These are phyloP conservation scores for Sophora flavescens DNA, from an alignment of 306 rosid species.

Conservation along the genomic window DNA sequence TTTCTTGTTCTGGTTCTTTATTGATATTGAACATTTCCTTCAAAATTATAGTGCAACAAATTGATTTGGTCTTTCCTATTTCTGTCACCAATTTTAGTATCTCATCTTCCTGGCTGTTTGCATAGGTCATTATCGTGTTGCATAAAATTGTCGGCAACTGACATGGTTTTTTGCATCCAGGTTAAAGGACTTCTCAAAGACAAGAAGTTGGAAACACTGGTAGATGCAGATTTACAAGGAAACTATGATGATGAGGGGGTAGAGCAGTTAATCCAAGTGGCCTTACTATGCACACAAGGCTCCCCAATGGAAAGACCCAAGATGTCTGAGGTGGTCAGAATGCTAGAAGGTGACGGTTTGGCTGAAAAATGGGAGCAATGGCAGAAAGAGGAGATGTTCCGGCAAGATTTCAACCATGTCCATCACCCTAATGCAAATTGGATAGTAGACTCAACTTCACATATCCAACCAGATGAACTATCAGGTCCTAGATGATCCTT, in stretches of 20 bases:
- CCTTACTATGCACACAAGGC: slow-evolving; percentile 87
- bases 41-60: slow-evolving; percentile 14
- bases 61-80: slow-evolving; percentile 10
- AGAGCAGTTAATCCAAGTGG: slow-evolving; percentile 87
- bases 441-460: slow-evolving; percentile 81
- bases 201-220: slow-evolving; percentile 75
- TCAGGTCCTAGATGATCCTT: slow-evolving; percentile 86
- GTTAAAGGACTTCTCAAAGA: slow-evolving; percentile 87
- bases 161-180: slow-evolving; percentile 54
- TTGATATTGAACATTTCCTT: neutral
- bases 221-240: slow-evolving; percentile 77
- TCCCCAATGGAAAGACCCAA: slow-evolving; percentile 84
- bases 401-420: slow-evolving; percentile 59
- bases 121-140: neutral
- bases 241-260: slow-evolving; percentile 67
- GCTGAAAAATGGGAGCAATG: slow-evolving; percentile 94
- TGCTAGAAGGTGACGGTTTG: slow-evolving; percentile 96
- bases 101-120: neutral
- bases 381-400: slow-evolving; percentile 84
- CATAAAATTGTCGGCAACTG: slow-evolving; percentile 17
- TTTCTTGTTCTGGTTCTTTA: neutral
- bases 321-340: slow-evolving; percentile 94
- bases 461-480: slow-evolving; percentile 77
- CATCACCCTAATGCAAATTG: slow-evolving; percentile 64
- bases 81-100: neutral